A percentile compares a stretch with the other conserved stretches of the same genome.
phyloP scores from a whole-genome alignment of 2,329 filamentous ascomycete genomes.

The Zymoseptoria tritici region DNA sequence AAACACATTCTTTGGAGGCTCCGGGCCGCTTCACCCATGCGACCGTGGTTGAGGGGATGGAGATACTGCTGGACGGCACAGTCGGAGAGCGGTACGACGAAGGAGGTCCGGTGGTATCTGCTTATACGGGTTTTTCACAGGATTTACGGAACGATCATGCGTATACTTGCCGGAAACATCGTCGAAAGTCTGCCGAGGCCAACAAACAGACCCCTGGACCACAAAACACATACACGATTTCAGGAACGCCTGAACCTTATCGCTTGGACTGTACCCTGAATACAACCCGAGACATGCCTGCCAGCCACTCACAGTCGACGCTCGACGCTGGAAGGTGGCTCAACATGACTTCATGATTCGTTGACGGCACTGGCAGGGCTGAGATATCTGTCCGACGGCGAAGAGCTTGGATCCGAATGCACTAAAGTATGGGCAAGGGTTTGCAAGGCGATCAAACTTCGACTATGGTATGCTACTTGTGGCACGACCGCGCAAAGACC shows the following conservation, averaged over 20 bases:
- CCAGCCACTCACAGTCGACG: background rate
- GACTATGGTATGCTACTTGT: background rate
- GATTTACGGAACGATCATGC: background rate
- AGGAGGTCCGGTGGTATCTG: background rate
- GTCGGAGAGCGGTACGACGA: background rate
- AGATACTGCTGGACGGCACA: background rate
- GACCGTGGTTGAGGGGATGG: background rate
- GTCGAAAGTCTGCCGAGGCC: background rate
- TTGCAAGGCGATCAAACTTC: too few relatives aligned
- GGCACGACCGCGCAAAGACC: background rate
- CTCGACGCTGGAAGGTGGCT: background rate
- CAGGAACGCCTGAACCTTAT: background rate
- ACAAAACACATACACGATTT: background rate
- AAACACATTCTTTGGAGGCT: background rate
- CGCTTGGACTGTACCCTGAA: background rate
- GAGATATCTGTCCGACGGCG: background rate
- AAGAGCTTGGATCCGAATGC: background rate
- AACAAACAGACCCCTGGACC: background rate
- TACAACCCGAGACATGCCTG: background rate
- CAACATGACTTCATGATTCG: background rate
- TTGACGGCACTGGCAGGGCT: background rate
- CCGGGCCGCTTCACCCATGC: background rate
- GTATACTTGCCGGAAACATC: background rate
- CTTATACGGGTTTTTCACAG: background rate
- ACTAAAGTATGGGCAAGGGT: background rate